A percentile compares a stretch with the other conserved stretches of the same genome.
phyloP scores from a whole-genome alignment of 345 rosid species.

The Salix brachista region DNA sequence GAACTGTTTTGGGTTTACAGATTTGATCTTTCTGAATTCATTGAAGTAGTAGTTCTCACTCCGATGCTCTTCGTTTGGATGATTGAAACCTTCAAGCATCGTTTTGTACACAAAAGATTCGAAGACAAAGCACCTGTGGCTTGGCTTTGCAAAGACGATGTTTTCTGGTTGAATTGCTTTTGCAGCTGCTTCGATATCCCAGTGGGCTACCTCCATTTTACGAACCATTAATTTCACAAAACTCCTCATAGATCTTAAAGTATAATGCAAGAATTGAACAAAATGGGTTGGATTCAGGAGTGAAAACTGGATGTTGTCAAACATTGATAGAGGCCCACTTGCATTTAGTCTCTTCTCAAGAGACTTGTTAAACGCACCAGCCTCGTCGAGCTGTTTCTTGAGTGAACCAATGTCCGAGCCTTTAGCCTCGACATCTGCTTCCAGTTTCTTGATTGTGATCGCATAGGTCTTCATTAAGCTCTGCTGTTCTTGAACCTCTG shows the following conservation, averaged over 20 bases:
- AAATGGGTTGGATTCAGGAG: constrained; percentile 46
- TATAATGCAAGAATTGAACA: constrained; percentile 48
- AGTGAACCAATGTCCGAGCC: constrained; percentile 34
- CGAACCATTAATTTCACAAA: constrained; percentile 63
- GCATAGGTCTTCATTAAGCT: constrained; percentile 80
- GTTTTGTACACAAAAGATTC: constrained; percentile 70
- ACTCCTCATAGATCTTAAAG: constrained; percentile 52
- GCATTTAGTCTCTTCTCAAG: constrained; percentile 60
- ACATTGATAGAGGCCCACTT: constrained; percentile 54
- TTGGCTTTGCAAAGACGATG: constrained; percentile 34
- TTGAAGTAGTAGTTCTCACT: constrained; percentile 34
- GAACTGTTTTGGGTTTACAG: constrained; percentile 38
- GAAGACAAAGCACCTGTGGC: constrained; percentile 56
- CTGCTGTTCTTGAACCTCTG: constrained; percentile 97
- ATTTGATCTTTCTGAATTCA: constrained; percentile 48
- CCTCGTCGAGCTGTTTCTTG: constrained; percentile 34
- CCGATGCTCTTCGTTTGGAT: constrained; percentile 20
- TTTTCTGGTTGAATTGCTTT: constrained; percentile 47
- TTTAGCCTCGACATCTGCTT: constrained; percentile 44
- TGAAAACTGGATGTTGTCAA: constrained; percentile 44
- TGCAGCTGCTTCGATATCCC: constrained; percentile 83
- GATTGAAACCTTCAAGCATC: constrained; percentile 62
- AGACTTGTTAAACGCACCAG: constrained; percentile 39
- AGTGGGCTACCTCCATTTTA: constrained; percentile 73
- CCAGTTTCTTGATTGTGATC: constrained; percentile 71